Evolutionary conservation across 2,329 filamentous ascomycete species (phyloP).

Genomic region (Cladophialophora chaetospira): DNA sequence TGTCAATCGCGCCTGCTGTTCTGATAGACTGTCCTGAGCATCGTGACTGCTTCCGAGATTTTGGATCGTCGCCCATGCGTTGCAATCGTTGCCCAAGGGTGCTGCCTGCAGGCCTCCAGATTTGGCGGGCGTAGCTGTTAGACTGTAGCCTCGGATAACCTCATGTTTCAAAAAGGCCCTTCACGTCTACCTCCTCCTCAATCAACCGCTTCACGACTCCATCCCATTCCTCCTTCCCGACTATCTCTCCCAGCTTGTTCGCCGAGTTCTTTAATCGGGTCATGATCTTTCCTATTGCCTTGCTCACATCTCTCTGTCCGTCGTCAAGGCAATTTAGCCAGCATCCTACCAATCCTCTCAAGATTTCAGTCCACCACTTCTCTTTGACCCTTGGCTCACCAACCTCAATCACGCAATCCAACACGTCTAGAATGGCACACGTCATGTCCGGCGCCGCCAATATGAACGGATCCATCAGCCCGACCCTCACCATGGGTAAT

Average conservation of each 20-base stretch:
- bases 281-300: constrained; percentile 17
- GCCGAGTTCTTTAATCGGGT: constrained; percentile 35
- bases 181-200: constrained; percentile 40
- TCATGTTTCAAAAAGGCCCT: constrained; percentile 36
- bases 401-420: constrained; percentile 61
- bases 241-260: constrained; percentile 32
- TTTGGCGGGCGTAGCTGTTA: too few relatives aligned
- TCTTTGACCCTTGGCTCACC: constrained; percentile 69
- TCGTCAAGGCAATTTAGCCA: constrained; percentile 60
- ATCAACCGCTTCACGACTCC: constrained; percentile 35
- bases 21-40: too few relatives aligned
- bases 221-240: constrained; percentile 30
- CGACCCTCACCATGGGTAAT: constrained; percentile 65
- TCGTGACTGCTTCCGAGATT: neutral
- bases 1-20: too few relatives aligned
- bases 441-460: constrained; percentile 58
- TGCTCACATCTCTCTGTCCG: constrained; percentile 27
- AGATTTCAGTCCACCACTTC: constrained; percentile 62
- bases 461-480: constrained; percentile 70
- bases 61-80: neutral
- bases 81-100: neutral
- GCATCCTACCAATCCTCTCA: constrained; percentile 63
- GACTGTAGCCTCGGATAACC: neutral
- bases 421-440: constrained; percentile 53
- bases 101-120: too few relatives aligned